A percentile compares a stretch with the other conserved stretches of the same genome.
phyloP scores from a whole-genome alignment of 306 rosid genomes.

The Mimosa pudica region DNA sequence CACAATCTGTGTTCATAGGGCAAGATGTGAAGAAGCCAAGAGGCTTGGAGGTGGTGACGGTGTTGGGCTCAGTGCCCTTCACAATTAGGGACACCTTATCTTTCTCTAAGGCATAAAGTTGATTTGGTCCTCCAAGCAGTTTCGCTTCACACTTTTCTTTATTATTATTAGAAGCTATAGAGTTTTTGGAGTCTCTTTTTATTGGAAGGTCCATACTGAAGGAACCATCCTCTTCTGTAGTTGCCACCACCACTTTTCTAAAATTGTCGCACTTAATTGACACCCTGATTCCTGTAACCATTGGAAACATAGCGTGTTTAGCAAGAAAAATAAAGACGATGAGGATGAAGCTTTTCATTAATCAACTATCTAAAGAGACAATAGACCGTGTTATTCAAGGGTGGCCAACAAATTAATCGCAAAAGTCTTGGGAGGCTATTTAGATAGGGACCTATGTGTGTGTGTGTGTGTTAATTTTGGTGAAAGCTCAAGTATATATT shows the following conservation, averaged over 20 bases:
- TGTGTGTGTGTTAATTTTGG: background rate
- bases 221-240: slow-evolving; percentile 63
- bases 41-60: slow-evolving; percentile 61
- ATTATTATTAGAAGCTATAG: slow-evolving; percentile 1
- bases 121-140: slow-evolving; percentile 73
- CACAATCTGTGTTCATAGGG: slow-evolving; percentile 49
- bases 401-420: no score
- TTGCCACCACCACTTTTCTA: slow-evolving; percentile 49
- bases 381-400: no score
- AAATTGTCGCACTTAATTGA: slow-evolving; percentile 66
- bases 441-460: no score
- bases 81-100: slow-evolving; percentile 48
- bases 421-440: no score
- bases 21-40: slow-evolving; percentile 67
- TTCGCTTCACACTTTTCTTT: slow-evolving; percentile 53
- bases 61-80: slow-evolving; percentile 35
- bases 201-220: slow-evolving; percentile 58
- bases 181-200: slow-evolving; percentile 15
- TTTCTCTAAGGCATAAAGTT: slow-evolving; percentile 55
- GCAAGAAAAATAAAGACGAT: background rate
- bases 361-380: background rate
- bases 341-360: background rate
- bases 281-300: slow-evolving; percentile 57
- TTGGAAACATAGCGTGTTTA: background rate
- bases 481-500: no score